Percentiles rank a stretch among this genome's conserved stretches.
Evolutionary conservation across 2,329 filamentous ascomycete genomes (phyloP).

Genomic region (Xylariaceae sp.): DNA sequence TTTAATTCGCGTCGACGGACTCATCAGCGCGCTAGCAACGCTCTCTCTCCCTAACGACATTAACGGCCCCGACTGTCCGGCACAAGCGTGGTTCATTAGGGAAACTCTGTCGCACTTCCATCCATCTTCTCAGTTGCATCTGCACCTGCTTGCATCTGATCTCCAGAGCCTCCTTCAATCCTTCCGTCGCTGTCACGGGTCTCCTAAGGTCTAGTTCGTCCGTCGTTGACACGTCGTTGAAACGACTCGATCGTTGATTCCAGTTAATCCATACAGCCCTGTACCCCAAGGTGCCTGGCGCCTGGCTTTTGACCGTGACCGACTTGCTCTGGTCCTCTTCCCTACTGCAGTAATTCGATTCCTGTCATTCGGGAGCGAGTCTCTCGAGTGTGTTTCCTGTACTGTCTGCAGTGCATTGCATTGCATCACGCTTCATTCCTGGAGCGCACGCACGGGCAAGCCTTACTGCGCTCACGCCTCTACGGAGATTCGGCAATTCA

Average conservation of each 20-base stretch:
- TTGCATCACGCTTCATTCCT: slow-evolving; percentile 5
- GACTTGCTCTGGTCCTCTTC: slow-evolving; percentile 12
- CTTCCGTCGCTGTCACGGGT: slow-evolving; percentile 29
- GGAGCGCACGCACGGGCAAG: slow-evolving; percentile 23
- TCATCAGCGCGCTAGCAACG: slow-evolving; percentile 21
- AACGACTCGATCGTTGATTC: slow-evolving; percentile 35
- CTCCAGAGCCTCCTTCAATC: slow-evolving; percentile 29
- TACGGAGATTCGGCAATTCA: slow-evolving; percentile 17
- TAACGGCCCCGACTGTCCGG: slow-evolving; percentile 35
- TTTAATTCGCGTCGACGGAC: slow-evolving; percentile 17
- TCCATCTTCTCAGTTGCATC: slow-evolving; percentile 22
- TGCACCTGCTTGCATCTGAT: slow-evolving; percentile 24
- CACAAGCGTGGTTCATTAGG: slow-evolving; percentile 34
- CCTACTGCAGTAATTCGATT: slow-evolving; percentile 10
- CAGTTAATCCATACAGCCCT: slow-evolving; percentile 29
- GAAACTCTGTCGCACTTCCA: slow-evolving; percentile 34
- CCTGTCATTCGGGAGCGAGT: slow-evolving; percentile 9
- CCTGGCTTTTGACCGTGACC: background rate
- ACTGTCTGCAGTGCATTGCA: slow-evolving; percentile 14
- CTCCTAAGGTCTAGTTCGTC: background rate
- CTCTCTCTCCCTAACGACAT: slow-evolving; percentile 28
- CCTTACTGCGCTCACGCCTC: slow-evolving; percentile 4
- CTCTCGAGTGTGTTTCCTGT: slow-evolving; percentile 6
- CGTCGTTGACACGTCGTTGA: slow-evolving; percentile 19
- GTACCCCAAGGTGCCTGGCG: background rate